phyloP scores from a whole-genome alignment of 2,329 filamentous ascomycete species.

The Colletotrichum sidae region DNA sequence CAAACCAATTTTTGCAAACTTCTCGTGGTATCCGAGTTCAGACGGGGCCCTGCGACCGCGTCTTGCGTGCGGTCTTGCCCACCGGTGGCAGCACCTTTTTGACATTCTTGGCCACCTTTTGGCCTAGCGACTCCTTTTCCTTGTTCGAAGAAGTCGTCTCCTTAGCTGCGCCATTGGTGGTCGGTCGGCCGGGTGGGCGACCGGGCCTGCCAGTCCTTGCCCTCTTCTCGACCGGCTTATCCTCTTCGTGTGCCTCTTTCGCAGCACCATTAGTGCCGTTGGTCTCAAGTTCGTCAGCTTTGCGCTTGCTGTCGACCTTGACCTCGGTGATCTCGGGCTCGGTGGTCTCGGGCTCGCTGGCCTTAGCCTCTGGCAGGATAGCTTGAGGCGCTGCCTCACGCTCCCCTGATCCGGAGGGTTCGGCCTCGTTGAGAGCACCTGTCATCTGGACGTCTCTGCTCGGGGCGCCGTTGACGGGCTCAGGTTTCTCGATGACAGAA shows the following conservation, averaged over 20 bases:
- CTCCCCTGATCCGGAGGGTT: constrained; percentile 27
- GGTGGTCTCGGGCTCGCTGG: constrained; percentile 51
- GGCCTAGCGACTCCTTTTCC: constrained; percentile 31
- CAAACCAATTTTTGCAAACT: background rate
- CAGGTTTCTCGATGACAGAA: constrained; percentile 45
- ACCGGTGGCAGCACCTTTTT: constrained; percentile 49
- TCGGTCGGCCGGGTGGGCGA: constrained; percentile 34
- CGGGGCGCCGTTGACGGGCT: constrained; percentile 29
- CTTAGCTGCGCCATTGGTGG: constrained; percentile 28
- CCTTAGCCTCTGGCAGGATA: constrained; percentile 42
- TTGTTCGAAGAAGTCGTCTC: constrained; percentile 17
- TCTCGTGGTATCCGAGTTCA: background rate
- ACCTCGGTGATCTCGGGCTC: constrained; percentile 43
- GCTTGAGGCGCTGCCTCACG: constrained; percentile 33
- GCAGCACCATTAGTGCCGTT: constrained; percentile 41
- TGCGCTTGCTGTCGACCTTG: constrained; percentile 48
- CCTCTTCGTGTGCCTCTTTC: constrained; percentile 10
- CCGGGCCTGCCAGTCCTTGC: constrained; percentile 40
- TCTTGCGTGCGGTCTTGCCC: constrained; percentile 55
- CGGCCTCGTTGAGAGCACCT: constrained; percentile 39
- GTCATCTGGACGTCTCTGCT: constrained; percentile 40
- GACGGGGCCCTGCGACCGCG: constrained; percentile 53
- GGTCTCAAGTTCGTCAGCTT: constrained; percentile 48
- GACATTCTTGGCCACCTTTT: constrained; percentile 47
- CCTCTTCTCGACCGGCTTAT: constrained; percentile 41